A percentile compares a stretch with the other conserved stretches of the same genome.
Evolutionary conservation across 805 yeast genomes (phyloP).

Genomic region (Zygosaccharomyces pseudorouxii): DNA sequence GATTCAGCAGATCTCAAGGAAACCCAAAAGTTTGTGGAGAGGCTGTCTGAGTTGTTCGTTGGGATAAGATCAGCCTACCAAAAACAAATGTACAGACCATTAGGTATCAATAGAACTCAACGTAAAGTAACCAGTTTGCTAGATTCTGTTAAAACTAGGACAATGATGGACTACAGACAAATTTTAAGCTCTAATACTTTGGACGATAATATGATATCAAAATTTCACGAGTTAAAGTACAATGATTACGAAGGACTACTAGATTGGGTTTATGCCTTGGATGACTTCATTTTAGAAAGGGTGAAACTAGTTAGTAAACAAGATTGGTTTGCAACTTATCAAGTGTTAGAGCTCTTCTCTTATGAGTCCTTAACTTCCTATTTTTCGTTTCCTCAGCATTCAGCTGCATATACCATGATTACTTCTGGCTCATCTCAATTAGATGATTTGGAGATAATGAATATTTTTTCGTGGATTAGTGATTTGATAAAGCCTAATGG

Average conservation of each 20-base stretch:
- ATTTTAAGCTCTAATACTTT: conserved; percentile 11
- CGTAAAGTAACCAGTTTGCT: conserved; percentile 22
- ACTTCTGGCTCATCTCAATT: conserved; percentile 34
- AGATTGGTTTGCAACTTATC: conserved; percentile 79
- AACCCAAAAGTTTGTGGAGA: conserved; percentile 27
- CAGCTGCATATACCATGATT: conserved; percentile 17
- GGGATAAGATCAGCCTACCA: conserved; percentile 65
- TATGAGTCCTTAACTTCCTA: conserved; percentile 53
- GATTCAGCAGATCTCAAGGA: conserved; percentile 21
- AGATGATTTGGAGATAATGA: conserved; percentile 56
- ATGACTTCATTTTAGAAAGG: conserved; percentile 53
- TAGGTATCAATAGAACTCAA: conserved; percentile 24
- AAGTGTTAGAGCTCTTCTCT: conserved; percentile 65
- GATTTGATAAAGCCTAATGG: conserved; percentile 45
- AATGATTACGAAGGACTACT: conserved; percentile 44
- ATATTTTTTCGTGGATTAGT: conserved; percentile 66
- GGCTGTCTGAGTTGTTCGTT: conserved; percentile 47
- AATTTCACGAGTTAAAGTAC: conserved; percentile 17
- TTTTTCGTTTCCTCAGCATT: conserved; percentile 36
- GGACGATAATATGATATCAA: conserved; percentile 32
- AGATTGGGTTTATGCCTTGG: conserved; percentile 58
- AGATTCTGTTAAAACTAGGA: conserved; percentile 16
- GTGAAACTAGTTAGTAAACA: conserved; percentile 45
- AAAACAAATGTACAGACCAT: conserved; percentile 64
- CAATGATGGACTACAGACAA: conserved; percentile 17